Evolutionary conservation across 2,329 filamentous ascomycete species (phyloP).

Genomic region (Exophiala xenobiotica): DNA sequence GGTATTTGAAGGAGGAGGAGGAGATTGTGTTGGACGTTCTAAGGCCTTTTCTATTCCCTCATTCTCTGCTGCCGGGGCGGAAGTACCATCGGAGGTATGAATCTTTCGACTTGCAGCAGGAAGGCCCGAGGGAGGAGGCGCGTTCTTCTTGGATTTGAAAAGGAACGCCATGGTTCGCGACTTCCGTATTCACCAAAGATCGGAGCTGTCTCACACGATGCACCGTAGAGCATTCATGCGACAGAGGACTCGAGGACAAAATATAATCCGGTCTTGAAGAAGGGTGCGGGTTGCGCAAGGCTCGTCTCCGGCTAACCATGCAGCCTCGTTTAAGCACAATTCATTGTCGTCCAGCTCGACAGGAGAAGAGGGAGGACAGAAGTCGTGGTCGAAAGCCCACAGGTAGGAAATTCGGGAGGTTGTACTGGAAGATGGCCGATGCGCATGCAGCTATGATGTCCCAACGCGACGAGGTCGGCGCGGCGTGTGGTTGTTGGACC

Average conservation of each 20-base stretch:
- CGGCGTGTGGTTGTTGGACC: neutral
- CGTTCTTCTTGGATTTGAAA: constrained; percentile 74
- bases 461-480: constrained; percentile 10
- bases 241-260: constrained; percentile 3
- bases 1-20: constrained; percentile 19
- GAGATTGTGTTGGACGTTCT: constrained; percentile 26
- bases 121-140: constrained; percentile 38
- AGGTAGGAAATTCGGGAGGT: constrained; percentile 9
- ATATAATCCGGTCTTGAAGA: constrained; percentile 11
- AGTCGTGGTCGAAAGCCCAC: neutral
- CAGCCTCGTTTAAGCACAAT: constrained; percentile 19
- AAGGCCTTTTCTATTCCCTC: constrained; percentile 36
- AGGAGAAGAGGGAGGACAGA: neutral
- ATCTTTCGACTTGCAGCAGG: constrained; percentile 58
- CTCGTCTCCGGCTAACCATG: constrained; percentile 14
- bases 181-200: neutral
- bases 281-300: constrained; percentile 5
- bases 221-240: constrained; percentile 8
- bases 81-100: constrained; percentile 54
- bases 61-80: constrained; percentile 56
- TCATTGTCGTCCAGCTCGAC: constrained; percentile 8
- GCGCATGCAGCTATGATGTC: constrained; percentile 10
- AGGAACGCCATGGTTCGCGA: constrained; percentile 66
- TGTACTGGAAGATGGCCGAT: constrained; percentile 19
- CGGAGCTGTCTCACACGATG: neutral